These are phyloP conservation scores for Russula sp. DNA, from an alignment of 768 basidiomycete species.

Conservation along the genomic window DNA sequence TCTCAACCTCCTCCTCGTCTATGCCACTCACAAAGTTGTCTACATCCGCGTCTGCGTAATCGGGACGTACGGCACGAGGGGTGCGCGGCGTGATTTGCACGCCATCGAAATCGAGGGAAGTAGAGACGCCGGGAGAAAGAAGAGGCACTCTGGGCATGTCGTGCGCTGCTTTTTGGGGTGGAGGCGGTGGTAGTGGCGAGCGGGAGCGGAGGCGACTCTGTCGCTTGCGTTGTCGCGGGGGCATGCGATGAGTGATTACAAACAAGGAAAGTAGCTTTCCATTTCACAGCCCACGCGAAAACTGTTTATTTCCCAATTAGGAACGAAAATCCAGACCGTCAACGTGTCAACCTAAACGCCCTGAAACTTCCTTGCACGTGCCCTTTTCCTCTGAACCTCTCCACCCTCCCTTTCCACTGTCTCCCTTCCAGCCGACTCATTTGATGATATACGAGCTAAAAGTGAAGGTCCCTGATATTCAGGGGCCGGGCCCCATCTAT, in stretches of 20 bases:
- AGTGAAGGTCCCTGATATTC: slow-evolving; percentile 12
- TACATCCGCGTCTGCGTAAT: not conserved
- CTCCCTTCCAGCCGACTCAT: not conserved
- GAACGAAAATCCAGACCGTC: not conserved
- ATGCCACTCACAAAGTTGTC: not conserved
- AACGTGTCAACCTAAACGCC: not conserved
- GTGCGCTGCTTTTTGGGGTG: not conserved
- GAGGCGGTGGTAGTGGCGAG: not conserved
- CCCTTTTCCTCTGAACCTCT: slow-evolving; percentile 7
- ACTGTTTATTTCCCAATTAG: not conserved
- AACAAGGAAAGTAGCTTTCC: not conserved
- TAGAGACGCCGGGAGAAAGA: not conserved
- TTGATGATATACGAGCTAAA: slow-evolving; percentile 13
- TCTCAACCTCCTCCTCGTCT: slow-evolving; percentile 22
- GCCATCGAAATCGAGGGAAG: slow-evolving; percentile 11
- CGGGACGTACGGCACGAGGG: not conserved
- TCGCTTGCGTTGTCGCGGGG: slow-evolving; percentile 1
- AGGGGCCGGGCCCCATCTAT: slow-evolving; percentile 1
- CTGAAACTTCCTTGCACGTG: slow-evolving; percentile 11
- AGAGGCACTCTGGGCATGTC: not conserved
- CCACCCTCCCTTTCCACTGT: slow-evolving; percentile 1
- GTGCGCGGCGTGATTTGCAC: slow-evolving; percentile 18
- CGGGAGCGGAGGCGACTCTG: not conserved
- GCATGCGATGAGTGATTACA: not conserved
- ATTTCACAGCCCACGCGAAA: not conserved